Conservation (phyloP, 495 filamentous ascomycete genomes). For the Tuber aestivum region DNA sequence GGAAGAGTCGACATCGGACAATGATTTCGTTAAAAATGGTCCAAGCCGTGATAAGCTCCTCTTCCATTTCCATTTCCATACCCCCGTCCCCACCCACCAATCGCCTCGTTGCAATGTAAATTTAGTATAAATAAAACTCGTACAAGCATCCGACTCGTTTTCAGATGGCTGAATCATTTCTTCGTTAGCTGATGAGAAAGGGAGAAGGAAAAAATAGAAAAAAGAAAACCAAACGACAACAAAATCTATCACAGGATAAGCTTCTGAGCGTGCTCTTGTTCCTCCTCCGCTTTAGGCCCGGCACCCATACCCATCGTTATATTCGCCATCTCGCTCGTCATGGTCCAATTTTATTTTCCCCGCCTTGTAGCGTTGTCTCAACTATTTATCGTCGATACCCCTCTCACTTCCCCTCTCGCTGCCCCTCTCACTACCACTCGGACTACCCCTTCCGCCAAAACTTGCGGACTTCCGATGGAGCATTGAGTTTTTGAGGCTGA, state of each 20-base stretch:
- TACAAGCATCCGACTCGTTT: constrained; percentile 11
- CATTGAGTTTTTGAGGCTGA: constrained; percentile 35
- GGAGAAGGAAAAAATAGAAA: too few species aligned
- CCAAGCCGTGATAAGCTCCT: constrained; percentile 14
- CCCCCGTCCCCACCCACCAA: neutral
- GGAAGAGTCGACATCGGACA: neutral
- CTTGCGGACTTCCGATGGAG: constrained; percentile 28
- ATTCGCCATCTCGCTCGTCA: neutral
- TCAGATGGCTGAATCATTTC: constrained; percentile 11
- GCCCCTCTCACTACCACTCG: constrained; percentile 14
- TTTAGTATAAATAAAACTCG: constrained; percentile 12
- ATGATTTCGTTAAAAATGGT: constrained; percentile 5
- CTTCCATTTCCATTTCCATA: constrained; percentile 2
- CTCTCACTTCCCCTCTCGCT: constrained; percentile 6
- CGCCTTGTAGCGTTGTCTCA: neutral
- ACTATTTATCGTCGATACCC: neutral
- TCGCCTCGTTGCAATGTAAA: neutral
- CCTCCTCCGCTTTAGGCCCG: neutral
- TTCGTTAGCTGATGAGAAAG: constrained; percentile 9
- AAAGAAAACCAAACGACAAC: neutral
- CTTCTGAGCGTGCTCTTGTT: constrained; percentile 13
- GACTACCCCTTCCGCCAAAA: constrained; percentile 18
- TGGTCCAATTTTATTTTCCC: neutral
- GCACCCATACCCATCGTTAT: neutral
- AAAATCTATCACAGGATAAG: constrained; percentile 11